Conservation (phyloP, 768 basidiomycete species). For the Naganishia vaughanmartiniae region DNA sequence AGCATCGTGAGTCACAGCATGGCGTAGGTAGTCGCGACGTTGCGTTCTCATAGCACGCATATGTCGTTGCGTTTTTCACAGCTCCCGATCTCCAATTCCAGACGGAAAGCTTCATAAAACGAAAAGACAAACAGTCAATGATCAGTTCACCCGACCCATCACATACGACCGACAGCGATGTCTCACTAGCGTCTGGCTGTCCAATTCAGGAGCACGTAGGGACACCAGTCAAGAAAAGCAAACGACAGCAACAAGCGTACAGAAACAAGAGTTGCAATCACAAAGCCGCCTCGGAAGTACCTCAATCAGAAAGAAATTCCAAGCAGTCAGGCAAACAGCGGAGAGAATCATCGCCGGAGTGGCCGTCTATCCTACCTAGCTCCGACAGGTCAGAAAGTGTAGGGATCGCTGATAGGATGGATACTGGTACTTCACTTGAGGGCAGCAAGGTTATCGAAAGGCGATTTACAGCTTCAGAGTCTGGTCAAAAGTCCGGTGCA, state of each 20-base stretch:
- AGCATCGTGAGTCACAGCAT: conserved; percentile 6
- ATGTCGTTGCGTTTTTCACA: not conserved
- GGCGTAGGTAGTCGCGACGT: not conserved
- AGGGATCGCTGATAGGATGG: not conserved
- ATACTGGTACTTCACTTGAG: not conserved
- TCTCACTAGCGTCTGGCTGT: not conserved
- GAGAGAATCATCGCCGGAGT: not conserved
- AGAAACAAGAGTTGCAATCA: not conserved
- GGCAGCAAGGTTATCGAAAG: not conserved
- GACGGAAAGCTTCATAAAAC: conserved; percentile 14
- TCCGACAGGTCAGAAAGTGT: not conserved
- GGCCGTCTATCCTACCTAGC: conserved; percentile 8
- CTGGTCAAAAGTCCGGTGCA: not conserved
- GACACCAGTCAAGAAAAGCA: not conserved
- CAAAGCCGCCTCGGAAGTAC: not conserved
- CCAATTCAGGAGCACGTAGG: not conserved
- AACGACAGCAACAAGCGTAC: not conserved
- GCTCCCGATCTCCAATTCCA: conserved; percentile 19
- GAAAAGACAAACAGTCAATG: not conserved
- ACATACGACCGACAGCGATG: not conserved
- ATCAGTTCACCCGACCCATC: not conserved
- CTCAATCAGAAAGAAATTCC: not conserved
- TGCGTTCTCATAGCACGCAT: not conserved
- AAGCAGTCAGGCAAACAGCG: not conserved
- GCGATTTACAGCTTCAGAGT: not conserved